Percentiles rank a stretch among this genome's conserved stretches.
phyloP scores from a whole-genome alignment of 805 yeast genomes.

The Aciculoconidium aculeatum region DNA sequence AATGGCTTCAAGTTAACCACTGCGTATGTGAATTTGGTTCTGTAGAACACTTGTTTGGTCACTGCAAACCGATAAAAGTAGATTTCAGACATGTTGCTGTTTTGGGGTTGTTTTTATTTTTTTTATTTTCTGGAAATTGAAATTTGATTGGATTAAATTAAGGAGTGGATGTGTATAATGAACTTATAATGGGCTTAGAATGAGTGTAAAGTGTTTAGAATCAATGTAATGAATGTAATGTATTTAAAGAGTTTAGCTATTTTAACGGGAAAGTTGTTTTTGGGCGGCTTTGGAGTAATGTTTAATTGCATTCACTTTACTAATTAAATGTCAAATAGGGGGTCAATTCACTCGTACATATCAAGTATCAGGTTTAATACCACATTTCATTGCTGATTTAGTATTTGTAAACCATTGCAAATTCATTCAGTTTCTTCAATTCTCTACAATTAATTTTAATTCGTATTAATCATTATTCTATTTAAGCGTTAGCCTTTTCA shows the following conservation, averaged over 20 bases:
- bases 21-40: constrained; percentile 66
- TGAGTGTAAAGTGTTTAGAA: no score
- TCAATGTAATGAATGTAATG: no score
- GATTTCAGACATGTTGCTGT: constrained; percentile 21
- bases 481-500: constrained; percentile 49
- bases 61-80: constrained; percentile 51
- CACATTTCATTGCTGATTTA: not conserved
- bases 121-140: no score
- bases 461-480: constrained; percentile 1
- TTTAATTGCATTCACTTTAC: no score
- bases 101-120: no score
- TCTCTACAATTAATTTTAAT: not conserved
- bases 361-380: not conserved
- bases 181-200: no score
- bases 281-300: no score
- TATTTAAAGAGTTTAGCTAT: no score
- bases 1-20: constrained; percentile 89
- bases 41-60: constrained; percentile 52
- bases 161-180: no score
- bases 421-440: constrained; percentile 1
- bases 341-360: not conserved
- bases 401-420: not conserved
- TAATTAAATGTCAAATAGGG: no score
- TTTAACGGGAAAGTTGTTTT: no score
- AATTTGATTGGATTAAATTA: no score